Evolutionary conservation across 2,329 filamentous ascomycete genomes (phyloP).

Genomic region (Colletotrichum paranaense): DNA sequence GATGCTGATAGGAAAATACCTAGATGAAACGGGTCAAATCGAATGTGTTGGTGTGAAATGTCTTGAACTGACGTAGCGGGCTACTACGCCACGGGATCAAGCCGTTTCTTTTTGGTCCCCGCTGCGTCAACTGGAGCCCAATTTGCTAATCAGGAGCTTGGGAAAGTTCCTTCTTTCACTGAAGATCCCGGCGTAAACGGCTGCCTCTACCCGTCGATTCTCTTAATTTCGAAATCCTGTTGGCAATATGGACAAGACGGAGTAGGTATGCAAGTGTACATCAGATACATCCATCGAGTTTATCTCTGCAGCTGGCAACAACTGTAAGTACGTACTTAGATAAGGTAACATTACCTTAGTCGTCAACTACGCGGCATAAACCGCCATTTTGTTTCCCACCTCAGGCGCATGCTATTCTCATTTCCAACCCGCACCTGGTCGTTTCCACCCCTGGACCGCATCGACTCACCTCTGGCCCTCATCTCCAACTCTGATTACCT

Average conservation of each 20-base stretch:
- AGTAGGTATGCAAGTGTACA: too few relatives aligned
- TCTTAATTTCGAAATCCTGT: background rate
- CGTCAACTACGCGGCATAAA: slow-evolving; percentile 9
- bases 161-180: slow-evolving; percentile 1
- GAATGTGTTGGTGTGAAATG: background rate
- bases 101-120: slow-evolving; percentile 19
- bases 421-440: slow-evolving; percentile 10
- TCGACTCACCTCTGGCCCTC: slow-evolving; percentile 8
- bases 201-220: background rate
- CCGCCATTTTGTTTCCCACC: slow-evolving; percentile 10
- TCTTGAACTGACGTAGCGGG: background rate
- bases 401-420: slow-evolving; percentile 13
- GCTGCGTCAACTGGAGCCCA: background rate
- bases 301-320: too few relatives aligned
- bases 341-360: too few relatives aligned
- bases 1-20: slow-evolving; percentile 14
- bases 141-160: slow-evolving; percentile 9
- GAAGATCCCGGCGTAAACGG: slow-evolving; percentile 11
- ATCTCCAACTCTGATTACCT: slow-evolving; percentile 31
- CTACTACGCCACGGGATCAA: slow-evolving; percentile 19
- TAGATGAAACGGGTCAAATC: background rate
- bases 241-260: background rate
- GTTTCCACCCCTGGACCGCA: slow-evolving; percentile 15
- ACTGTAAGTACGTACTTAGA: too few relatives aligned
- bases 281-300: too few relatives aligned